Conservation (phyloP, 78 protist genomes). For the Dictyostelium capitatum region DNA sequence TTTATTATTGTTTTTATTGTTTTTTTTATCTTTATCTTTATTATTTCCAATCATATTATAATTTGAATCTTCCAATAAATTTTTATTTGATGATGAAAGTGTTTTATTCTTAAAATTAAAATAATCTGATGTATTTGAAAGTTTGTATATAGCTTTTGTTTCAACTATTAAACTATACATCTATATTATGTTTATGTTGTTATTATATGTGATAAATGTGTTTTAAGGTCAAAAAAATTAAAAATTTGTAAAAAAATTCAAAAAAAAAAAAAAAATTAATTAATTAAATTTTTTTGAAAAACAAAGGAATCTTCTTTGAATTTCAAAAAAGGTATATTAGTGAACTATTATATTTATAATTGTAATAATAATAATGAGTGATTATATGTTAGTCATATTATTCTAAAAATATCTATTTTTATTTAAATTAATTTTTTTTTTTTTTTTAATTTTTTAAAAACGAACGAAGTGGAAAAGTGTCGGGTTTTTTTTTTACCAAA, state of each 20-base stretch:
- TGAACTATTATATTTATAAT: too few relatives aligned
- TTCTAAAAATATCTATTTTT: not conserved
- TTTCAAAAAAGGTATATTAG: too few relatives aligned
- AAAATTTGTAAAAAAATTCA: not conserved
- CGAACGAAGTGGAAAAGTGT: not conserved
- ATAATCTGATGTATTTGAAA: not conserved
- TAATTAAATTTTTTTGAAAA: not conserved
- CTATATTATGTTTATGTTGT: not conserved
- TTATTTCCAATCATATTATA: too few relatives aligned
- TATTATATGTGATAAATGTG: not conserved
- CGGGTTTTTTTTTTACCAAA: not conserved
- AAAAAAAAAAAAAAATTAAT: conserved; percentile 2
- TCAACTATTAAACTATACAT: conserved; percentile 32
- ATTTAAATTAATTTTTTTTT: not conserved
- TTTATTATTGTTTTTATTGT: not conserved
- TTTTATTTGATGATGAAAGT: not conserved
- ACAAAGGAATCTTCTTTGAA: not conserved
- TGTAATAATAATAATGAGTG: too few relatives aligned
- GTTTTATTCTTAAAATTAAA: not conserved
- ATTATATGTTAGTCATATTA: too few relatives aligned
- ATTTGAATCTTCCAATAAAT: too few relatives aligned
- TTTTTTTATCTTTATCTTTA: not conserved
- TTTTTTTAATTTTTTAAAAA: not conserved
- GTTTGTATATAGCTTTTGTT: not conserved
- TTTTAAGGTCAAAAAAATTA: not conserved